Conservation (phyloP, 2,329 filamentous ascomycete species). For the Phialemoniopsis sp. region DNA sequence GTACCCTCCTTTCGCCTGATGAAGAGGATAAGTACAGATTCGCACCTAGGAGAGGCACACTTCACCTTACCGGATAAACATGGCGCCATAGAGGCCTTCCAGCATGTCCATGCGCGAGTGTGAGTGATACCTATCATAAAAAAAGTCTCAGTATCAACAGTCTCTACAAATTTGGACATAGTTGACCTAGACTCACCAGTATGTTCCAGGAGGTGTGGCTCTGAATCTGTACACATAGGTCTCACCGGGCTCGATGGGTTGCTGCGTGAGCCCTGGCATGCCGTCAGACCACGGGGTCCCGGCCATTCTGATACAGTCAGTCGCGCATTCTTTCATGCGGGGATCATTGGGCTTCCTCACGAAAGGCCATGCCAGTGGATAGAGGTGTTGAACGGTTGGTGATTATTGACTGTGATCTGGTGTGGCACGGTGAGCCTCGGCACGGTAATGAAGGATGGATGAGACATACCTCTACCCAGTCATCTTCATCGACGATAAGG, state of each 20-base stretch:
- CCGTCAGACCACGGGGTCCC: slow-evolving; percentile 39
- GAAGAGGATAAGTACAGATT: no score
- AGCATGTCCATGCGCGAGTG: neutral
- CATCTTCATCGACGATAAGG: slow-evolving; percentile 7
- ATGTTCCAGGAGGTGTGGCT: slow-evolving; percentile 6
- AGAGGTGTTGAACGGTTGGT: slow-evolving; percentile 19
- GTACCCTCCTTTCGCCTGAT: no score
- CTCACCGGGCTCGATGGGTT: slow-evolving; percentile 26
- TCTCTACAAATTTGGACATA: no score
- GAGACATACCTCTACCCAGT: slow-evolving; percentile 8
- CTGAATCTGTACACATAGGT: slow-evolving; percentile 26
- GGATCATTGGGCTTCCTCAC: no score
- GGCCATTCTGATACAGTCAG: no score
- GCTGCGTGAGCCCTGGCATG: slow-evolving; percentile 36
- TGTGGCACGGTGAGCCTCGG: no score
- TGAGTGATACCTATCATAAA: slow-evolving; percentile 3
- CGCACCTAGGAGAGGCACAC: no score
- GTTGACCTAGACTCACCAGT: slow-evolving; percentile 2
- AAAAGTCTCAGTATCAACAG: no score
- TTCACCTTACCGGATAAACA: slow-evolving; percentile 1
- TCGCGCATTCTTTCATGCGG: no score
- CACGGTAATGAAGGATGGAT: no score
- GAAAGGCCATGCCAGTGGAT: slow-evolving; percentile 20
- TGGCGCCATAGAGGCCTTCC: slow-evolving; percentile 8
- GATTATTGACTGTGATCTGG: slow-evolving; percentile 16